Evolutionary conservation across 345 rosid genomes (phyloP).

Genomic region (Hibiscus syriacus): DNA sequence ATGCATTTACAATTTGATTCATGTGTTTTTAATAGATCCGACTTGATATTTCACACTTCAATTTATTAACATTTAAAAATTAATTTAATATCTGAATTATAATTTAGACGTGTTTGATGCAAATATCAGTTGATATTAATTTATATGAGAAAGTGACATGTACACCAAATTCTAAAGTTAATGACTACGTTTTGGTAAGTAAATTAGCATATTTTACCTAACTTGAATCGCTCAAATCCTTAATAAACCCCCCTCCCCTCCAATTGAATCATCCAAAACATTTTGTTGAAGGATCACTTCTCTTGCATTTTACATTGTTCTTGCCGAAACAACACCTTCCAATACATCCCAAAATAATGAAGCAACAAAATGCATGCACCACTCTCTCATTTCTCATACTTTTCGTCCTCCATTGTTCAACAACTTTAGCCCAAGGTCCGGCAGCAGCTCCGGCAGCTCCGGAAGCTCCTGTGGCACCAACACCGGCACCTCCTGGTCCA

Average conservation of each 20-base stretch:
- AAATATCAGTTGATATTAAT: not conserved
- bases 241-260: constrained; percentile 8
- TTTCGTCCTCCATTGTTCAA: constrained; percentile 13
- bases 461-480: too few species aligned
- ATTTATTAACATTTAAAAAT: too few species aligned
- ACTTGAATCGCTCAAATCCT: constrained; percentile 16
- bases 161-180: not conserved
- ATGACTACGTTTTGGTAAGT: constrained; percentile 1
- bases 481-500: constrained; percentile 34
- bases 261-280: constrained; percentile 4
- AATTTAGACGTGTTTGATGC: too few species aligned
- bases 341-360: constrained; percentile 6
- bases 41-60: too few species aligned
- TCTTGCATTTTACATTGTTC: not conserved
- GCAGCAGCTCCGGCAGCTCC: too few species aligned
- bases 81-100: too few species aligned
- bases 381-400: constrained; percentile 5
- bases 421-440: too few species aligned
- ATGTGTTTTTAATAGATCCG: too few species aligned
- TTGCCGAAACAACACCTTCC: not conserved
- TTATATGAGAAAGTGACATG: not conserved
- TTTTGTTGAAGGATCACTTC: constrained; percentile 16
- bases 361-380: constrained; percentile 7
- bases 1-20: too few species aligned
- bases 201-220: constrained; percentile 5